Evolutionary conservation across 2,329 filamentous ascomycete genomes (phyloP), one percentile per base, ranked within the genome.

Genomic region (Trichophyton rubrum): DNA sequence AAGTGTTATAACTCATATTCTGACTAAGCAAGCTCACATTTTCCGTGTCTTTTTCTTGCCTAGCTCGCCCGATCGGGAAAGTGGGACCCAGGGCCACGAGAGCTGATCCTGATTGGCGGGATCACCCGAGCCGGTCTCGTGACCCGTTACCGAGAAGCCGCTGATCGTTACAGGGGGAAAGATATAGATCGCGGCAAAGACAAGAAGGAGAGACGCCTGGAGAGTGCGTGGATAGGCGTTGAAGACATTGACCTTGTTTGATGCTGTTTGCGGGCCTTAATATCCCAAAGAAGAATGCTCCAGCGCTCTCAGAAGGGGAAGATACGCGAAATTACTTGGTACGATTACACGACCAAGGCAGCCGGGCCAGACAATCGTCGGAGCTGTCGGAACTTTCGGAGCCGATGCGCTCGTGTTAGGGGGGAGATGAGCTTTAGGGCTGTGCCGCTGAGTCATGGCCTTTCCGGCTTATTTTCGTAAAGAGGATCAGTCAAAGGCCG

Each of bases 401-500:
- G 55, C 55, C 55, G 55, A 56, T 30, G 30, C n/a, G 55, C 30
- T 38, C 38, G 33, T 38, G 38, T 38, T 41, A 13, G 27, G 27
- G 27, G 27, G 27, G 1, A 27, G 27, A 7, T 7, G 27, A 27
- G 27, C 15, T 27, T 41, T 40, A 56, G 30, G 55, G 20, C n/a
- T 56, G 33, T 27, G 33, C 20, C 17, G 55, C 55, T 56, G 33
- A 38, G 30, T 38, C 55, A 41, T 27, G 27, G 4, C 33, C 11
- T 30, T 56, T 40, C 55, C 55, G 55, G n/a, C 55, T 56, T 56
- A 56, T 56, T 56, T 56, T 56, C 55, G 55, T 41, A 7, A 4
- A 38, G 8, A 43, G 40, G 40, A 43, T 43, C 40, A 35, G 33
- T n/a, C 40, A 17, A 43, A 17, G 40, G 13, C 13, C 13, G 40